These are phyloP conservation scores for Adansonia madagascariensis DNA, from an alignment of 441 rosid species.

Conservation along the genomic window DNA sequence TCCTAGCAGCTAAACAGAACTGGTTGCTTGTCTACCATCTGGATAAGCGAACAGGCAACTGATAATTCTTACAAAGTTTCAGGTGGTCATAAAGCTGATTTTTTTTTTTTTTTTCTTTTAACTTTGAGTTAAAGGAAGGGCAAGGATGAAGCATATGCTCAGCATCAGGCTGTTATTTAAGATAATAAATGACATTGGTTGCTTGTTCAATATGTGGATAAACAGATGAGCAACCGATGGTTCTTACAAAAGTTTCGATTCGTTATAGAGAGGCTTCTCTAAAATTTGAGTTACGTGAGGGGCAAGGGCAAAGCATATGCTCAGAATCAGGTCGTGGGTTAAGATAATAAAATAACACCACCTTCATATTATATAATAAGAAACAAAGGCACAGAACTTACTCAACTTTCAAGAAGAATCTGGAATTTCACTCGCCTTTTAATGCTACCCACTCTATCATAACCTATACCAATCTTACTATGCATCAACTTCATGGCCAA, in stretches of 20 bases:
- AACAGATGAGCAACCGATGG: neutral
- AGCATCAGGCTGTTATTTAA: too few relatives aligned
- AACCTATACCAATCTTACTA: conserved; percentile 88
- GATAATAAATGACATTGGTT: neutral
- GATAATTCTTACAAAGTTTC: neutral
- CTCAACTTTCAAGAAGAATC: conserved; percentile 56
- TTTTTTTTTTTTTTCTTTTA: too few relatives aligned
- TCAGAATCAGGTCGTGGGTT: neutral
- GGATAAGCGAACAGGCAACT: conserved; percentile 6
- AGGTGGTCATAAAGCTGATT: neutral
- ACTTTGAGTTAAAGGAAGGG: too few relatives aligned
- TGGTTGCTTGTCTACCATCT: conserved; percentile 2
- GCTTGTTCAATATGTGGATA: neutral
- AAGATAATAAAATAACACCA: neutral
- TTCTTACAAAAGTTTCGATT: neutral
- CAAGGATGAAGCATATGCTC: too few relatives aligned
- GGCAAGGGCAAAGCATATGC: neutral
- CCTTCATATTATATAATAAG: conserved; percentile 6
- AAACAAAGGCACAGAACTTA: neutral
- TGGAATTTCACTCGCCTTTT: conserved; percentile 79
- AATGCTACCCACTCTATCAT: conserved; percentile 74
- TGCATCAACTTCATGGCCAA: conserved; percentile 92
- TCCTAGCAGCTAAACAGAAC: conserved; percentile 14
- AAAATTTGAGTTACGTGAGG: neutral
- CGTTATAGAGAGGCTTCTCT: neutral